phyloP scores from a whole-genome alignment of 371 early-diverging fungal genomes.

The Mucor mucedo region DNA sequence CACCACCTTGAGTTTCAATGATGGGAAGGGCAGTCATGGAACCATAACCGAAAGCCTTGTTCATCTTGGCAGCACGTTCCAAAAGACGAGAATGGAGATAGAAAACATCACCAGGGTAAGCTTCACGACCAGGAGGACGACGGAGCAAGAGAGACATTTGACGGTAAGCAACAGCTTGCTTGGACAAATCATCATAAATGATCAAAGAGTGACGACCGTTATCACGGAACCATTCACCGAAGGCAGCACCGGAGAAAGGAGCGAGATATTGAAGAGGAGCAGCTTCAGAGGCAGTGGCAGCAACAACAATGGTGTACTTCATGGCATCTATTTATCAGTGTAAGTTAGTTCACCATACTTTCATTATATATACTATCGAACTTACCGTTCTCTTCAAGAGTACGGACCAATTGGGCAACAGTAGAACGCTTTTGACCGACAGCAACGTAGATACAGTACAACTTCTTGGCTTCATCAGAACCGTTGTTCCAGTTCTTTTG shows the following conservation, averaged over 20 bases:
- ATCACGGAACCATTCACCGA: constrained; percentile 97
- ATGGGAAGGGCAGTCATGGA: constrained; percentile 96
- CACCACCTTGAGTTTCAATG: constrained; percentile 98
- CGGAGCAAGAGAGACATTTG: constrained; percentile 96
- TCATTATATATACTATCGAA: neutral
- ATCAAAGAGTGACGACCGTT: constrained; percentile 94
- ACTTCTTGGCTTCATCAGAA: constrained; percentile 52
- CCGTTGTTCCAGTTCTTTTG: constrained; percentile 93
- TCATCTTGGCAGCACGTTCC: constrained; percentile 98
- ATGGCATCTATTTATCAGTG: constrained; percentile 21
- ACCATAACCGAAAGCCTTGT: constrained; percentile 89
- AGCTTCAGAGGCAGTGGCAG: constrained; percentile 95
- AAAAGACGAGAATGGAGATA: constrained; percentile 97
- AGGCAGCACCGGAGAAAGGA: constrained; percentile 94
- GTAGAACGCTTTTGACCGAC: constrained; percentile 98
- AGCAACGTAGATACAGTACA: constrained; percentile 98
- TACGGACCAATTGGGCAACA: constrained; percentile 96
- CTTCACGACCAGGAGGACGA: constrained; percentile 98
- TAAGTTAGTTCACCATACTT: neutral
- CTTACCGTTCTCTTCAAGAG: constrained; percentile 84
- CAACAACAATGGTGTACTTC: constrained; percentile 95
- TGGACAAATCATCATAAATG: constrained; percentile 97
- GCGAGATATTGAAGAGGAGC: constrained; percentile 96
- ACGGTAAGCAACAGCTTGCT: constrained; percentile 98
- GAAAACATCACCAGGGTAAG: constrained; percentile 98